Conservation (phyloP, 2,329 filamentous ascomycete genomes). For the Zasmidium cellare region DNA sequence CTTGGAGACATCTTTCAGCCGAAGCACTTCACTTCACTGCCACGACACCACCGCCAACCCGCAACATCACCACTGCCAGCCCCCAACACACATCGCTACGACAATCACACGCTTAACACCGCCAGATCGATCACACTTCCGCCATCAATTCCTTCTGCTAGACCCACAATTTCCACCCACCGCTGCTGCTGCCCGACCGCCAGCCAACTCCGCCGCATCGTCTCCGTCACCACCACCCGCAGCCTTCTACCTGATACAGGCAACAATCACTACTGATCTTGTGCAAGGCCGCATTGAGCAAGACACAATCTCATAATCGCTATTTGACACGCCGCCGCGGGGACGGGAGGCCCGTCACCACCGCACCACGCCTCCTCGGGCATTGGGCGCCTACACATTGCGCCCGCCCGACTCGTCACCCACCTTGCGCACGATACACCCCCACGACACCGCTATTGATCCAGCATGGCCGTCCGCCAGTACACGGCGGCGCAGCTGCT, state of each 20-base stretch:
- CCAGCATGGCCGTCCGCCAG: slow-evolving; percentile 46
- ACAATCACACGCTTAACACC: neutral
- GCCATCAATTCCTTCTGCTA: neutral
- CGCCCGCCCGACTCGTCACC: neutral
- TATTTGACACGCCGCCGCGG: neutral
- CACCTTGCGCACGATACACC: slow-evolving; percentile 8
- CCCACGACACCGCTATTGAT: neutral
- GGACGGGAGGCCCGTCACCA: neutral
- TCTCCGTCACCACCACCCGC: neutral
- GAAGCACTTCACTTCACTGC: neutral
- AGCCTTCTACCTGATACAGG: neutral
- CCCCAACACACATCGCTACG: neutral
- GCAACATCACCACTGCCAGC: neutral
- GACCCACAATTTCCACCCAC: neutral
- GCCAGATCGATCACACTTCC: neutral
- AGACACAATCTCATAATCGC: neutral
- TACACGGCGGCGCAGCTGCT: slow-evolving; percentile 78
- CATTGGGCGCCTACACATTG: neutral
- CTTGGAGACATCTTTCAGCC: neutral
- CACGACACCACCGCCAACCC: neutral
- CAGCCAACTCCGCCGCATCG: neutral
- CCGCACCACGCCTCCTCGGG: neutral
- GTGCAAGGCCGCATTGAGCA: neutral
- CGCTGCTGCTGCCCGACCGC: neutral
- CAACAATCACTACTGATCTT: neutral